Evolutionary conservation across 2,329 filamentous ascomycete species (phyloP), one percentile per base, ranked within the genome.

Genomic region (Venturia oleaginea): DNA sequence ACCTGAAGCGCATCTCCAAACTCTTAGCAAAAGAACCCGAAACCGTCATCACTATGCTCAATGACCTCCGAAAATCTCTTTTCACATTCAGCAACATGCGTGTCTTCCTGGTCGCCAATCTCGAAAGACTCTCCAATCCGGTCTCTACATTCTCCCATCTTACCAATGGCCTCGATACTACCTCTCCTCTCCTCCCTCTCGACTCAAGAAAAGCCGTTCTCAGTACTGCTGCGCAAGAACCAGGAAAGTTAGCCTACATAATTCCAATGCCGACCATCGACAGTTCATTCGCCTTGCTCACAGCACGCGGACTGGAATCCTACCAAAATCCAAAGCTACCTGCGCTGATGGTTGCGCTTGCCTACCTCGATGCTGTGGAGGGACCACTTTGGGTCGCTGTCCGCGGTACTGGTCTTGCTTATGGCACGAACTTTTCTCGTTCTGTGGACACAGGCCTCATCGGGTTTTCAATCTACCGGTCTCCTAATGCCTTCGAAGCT

Each of bases 301-400:
- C 89, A 13, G 82, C 88, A 2, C 83, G 84, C 51, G 93, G 93
- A 6, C 84, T 93, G 19, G 83, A 84, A 30, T 90, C 88, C 0
- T 92, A 89, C 72, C 81, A 83, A 4, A 88, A 97, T 71, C 87
- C 92, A 0, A 83, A 85, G 19, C 81, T 97, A 1, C 92, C 94
- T 0, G 87, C 92, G 2, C 82, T 96, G 62, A 85, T 96, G 74
- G 92, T 99, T 8, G 92, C 93, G 0, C 85, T 92, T 61, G 87
- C 92, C 24, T 97, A 97, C 73, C 87, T 99, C 66, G 92, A 97
- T 72, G 87, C 92, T 0, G 89, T 95, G 22, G 94, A 99, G 76
- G 94, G 94, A 0, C 94, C 94, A 0, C 84, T 99, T 38, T 97
- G 94, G 93, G 89, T 89, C 67, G 91, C 91, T 0, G 90, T 97